phyloP scores from a whole-genome alignment of 2,329 filamentous ascomycete species.

The Talaromyces islandicus region DNA sequence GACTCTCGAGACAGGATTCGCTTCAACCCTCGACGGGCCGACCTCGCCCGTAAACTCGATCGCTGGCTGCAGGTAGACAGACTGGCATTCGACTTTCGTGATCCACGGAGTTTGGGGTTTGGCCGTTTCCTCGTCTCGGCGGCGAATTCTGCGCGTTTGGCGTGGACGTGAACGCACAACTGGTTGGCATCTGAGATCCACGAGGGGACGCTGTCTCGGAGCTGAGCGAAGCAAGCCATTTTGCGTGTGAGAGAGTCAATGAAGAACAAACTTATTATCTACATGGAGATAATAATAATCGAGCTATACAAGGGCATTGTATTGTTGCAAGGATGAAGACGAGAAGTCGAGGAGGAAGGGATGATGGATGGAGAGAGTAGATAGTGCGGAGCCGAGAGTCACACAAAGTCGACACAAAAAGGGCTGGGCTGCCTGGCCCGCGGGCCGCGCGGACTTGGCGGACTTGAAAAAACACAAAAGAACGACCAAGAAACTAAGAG shows the following conservation, averaged over 20 bases:
- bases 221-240: slow-evolving; percentile 10
- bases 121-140: slow-evolving; percentile 3
- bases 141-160: slow-evolving; percentile 11
- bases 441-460: neutral
- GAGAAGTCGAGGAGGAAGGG: neutral
- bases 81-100: neutral
- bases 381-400: neutral
- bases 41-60: neutral
- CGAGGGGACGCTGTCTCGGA: slow-evolving; percentile 10
- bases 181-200: slow-evolving; percentile 10
- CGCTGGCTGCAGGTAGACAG: neutral
- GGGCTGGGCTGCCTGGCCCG: neutral
- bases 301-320: neutral
- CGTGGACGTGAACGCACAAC: slow-evolving; percentile 7
- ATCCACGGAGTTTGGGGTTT: neutral
- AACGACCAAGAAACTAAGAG: neutral
- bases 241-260: too few species aligned
- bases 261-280: neutral
- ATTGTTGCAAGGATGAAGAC: neutral
- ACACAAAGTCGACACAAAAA: neutral
- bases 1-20: slow-evolving; percentile 9
- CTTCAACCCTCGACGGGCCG: slow-evolving; percentile 1
- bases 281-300: neutral
- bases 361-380: neutral
- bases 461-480: neutral